These are phyloP conservation scores for Leishmania arabica DNA, from an alignment of 208 protist species.

Conservation along the genomic window DNA sequence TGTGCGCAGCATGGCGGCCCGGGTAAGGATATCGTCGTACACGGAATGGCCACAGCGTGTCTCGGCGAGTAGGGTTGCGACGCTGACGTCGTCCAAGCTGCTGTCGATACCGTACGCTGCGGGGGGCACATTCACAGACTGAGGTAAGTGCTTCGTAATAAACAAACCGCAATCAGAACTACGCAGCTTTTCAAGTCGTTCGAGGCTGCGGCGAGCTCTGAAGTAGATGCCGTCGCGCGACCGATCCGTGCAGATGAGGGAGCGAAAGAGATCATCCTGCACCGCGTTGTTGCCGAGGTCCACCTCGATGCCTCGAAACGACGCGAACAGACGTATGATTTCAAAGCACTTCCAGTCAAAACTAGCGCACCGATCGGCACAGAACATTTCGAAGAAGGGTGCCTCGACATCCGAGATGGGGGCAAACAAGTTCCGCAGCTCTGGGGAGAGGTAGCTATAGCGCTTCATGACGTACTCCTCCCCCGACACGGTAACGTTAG, in stretches of 20 bases:
- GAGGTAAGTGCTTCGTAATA: slow-evolving; percentile 21
- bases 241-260: slow-evolving; percentile 52
- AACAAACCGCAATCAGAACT: slow-evolving; percentile 70
- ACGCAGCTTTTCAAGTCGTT: slow-evolving; percentile 34
- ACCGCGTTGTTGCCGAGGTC: slow-evolving; percentile 10
- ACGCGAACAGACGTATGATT: slow-evolving; percentile 65
- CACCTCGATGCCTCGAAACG: slow-evolving; percentile 56
- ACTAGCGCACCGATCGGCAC: slow-evolving; percentile 50
- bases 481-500: slow-evolving; percentile 24
- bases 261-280: slow-evolving; percentile 42
- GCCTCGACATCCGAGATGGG: slow-evolving; percentile 71
- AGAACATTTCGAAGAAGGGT: slow-evolving; percentile 69
- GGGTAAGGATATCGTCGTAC: slow-evolving; percentile 78
- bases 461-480: slow-evolving; percentile 29
- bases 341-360: slow-evolving; percentile 56
- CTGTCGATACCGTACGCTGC: slow-evolving; percentile 53
- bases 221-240: slow-evolving; percentile 64
- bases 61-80: slow-evolving; percentile 63
- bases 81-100: slow-evolving; percentile 48
- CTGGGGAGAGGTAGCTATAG: slow-evolving; percentile 39
- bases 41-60: slow-evolving; percentile 63
- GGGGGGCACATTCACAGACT: slow-evolving; percentile 21
- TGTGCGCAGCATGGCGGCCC: slow-evolving; percentile 51
- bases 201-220: slow-evolving; percentile 54
- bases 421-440: slow-evolving; percentile 47